These are phyloP conservation scores for Colletotrichum navitas DNA, from an alignment of 2,329 filamentous ascomycete genomes.

Conservation along the genomic window DNA sequence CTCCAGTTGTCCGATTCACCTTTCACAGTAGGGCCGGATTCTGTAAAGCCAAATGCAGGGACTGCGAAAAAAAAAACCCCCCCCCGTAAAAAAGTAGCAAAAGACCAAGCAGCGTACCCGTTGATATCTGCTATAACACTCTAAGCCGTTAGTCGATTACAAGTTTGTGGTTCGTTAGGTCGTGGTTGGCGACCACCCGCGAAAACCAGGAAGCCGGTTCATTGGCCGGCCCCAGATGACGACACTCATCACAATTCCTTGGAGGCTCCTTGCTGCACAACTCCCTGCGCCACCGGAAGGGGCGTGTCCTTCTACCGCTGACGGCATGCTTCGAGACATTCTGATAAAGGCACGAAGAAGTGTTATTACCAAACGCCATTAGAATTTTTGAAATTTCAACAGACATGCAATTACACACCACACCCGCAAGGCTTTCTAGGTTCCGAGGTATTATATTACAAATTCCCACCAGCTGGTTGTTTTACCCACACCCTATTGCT, in stretches of 20 bases:
- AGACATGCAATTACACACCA: background rate
- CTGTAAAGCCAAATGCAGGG: background rate
- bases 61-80: background rate
- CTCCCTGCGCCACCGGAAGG: background rate
- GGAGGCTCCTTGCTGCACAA: background rate
- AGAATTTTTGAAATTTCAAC: constrained; percentile 18
- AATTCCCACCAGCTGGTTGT: constrained; percentile 2
- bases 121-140: background rate
- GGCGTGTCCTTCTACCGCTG: background rate
- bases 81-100: too few species aligned
- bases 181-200: background rate
- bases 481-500: background rate
- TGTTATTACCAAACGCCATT: constrained; percentile 19
- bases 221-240: constrained; percentile 23
- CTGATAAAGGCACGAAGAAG: too few species aligned
- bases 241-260: constrained; percentile 16
- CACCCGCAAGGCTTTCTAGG: background rate
- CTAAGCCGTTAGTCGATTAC: too few species aligned
- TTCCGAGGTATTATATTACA: constrained; percentile 35
- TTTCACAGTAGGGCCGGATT: background rate
- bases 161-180: background rate
- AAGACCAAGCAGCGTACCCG: background rate
- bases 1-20: background rate
- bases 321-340: background rate
- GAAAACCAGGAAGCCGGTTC: background rate